phyloP scores from a whole-genome alignment of 2,329 filamentous ascomycete species.

The Blastomyces parvus region DNA sequence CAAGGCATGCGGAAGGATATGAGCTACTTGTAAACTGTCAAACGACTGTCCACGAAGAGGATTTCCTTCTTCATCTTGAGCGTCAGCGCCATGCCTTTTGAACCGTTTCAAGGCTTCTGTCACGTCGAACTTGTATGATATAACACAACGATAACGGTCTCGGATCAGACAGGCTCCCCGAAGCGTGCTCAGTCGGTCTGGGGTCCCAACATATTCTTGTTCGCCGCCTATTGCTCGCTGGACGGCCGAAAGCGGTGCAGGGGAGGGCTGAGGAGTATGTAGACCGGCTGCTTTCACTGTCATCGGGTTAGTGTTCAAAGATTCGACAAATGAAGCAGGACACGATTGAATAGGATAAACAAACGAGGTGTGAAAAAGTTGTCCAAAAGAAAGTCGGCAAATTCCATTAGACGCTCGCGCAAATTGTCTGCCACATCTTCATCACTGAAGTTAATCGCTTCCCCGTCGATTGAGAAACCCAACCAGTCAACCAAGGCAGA shows the following conservation, averaged over 20 bases:
- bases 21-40: slow-evolving; percentile 15
- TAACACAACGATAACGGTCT: slow-evolving; percentile 17
- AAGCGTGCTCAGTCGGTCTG: slow-evolving; percentile 12
- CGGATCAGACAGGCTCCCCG: slow-evolving; percentile 15
- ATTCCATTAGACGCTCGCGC: slow-evolving; percentile 5
- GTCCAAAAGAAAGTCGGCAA: slow-evolving; percentile 16
- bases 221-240: slow-evolving; percentile 9
- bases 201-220: slow-evolving; percentile 11
- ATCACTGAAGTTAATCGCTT: slow-evolving; percentile 8
- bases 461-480: slow-evolving; percentile 4
- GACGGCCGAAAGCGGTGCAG: slow-evolving; percentile 14
- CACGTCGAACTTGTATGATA: slow-evolving; percentile 16
- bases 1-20: slow-evolving; percentile 18
- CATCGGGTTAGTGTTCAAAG: slow-evolving; percentile 10
- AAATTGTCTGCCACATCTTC: slow-evolving; percentile 3
- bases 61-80: slow-evolving; percentile 18
- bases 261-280: slow-evolving; percentile 15
- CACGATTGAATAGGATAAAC: slow-evolving; percentile 3
- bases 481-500: slow-evolving; percentile 12
- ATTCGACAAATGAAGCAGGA: slow-evolving; percentile 4
- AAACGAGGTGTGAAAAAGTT: slow-evolving; percentile 16
- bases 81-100: slow-evolving; percentile 8
- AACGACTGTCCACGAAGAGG: slow-evolving; percentile 10
- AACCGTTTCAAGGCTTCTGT: slow-evolving; percentile 14
- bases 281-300: slow-evolving; percentile 13